Conservation (phyloP, 495 filamentous ascomycete genomes). For the Tirmania nivea region DNA sequence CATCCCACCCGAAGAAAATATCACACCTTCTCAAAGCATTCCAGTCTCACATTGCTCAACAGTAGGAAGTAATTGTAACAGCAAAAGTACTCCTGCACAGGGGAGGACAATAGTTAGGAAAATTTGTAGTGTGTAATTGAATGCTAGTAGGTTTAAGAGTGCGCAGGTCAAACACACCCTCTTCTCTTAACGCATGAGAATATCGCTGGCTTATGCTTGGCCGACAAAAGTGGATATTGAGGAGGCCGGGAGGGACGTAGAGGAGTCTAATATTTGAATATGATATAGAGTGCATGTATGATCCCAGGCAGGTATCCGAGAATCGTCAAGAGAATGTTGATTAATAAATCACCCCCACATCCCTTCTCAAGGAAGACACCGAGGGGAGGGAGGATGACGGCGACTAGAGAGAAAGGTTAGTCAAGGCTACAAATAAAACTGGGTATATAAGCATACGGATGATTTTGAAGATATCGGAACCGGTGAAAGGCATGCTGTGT, state of each 20-base stretch:
- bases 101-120: no score
- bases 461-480: neutral
- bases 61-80: no score
- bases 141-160: no score
- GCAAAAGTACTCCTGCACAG: no score
- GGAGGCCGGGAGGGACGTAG: neutral
- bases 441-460: neutral
- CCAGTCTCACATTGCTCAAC: no score
- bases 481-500: neutral
- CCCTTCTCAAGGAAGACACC: conserved; percentile 71
- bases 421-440: neutral
- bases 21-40: no score
- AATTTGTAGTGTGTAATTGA: no score
- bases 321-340: conserved; percentile 76
- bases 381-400: conserved; percentile 44
- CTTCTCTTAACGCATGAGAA: no score
- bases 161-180: no score
- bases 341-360: conserved; percentile 21
- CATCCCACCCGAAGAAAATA: no score
- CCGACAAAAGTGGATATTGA: no score
- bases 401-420: conserved; percentile 5
- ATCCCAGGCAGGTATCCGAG: conserved; percentile 57
- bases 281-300: conserved; percentile 19
- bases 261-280: conserved; percentile 16
- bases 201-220: no score